phyloP scores from a whole-genome alignment of 2,329 filamentous ascomycete genomes.

The Neofusicoccum laricinum region DNA sequence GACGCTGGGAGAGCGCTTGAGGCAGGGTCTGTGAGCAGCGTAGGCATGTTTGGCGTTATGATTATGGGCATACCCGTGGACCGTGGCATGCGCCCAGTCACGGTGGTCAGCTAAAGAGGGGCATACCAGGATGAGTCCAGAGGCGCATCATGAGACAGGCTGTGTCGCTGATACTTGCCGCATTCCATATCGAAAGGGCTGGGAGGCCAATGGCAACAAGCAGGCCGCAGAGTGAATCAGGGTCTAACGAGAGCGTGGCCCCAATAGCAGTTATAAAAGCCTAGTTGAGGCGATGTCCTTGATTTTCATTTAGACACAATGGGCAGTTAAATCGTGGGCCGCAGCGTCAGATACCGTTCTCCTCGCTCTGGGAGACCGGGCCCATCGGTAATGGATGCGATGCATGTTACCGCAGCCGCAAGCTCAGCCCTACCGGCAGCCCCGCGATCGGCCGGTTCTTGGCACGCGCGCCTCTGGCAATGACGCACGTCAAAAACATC shows the following conservation, averaged over 20 bases:
- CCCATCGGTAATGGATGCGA: neutral
- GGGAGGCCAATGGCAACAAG: neutral
- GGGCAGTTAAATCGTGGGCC: neutral
- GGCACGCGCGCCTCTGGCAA: neutral
- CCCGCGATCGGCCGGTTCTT: slow-evolving; percentile 11
- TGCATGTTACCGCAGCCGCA: neutral
- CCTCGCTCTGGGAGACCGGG: too few relatives aligned
- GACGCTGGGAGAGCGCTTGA: slow-evolving; percentile 13
- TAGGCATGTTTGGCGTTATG: slow-evolving; percentile 15
- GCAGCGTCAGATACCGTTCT: neutral
- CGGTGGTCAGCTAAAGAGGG: neutral
- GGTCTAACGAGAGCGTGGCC: neutral
- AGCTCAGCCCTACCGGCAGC: slow-evolving; percentile 2
- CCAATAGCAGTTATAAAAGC: neutral
- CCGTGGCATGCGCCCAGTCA: neutral
- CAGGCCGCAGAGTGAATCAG: neutral
- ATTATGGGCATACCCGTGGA: neutral
- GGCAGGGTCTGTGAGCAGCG: slow-evolving; percentile 7
- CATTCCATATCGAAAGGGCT: neutral
- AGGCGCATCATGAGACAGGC: neutral
- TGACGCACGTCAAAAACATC: slow-evolving; percentile 15
- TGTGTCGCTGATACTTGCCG: neutral
- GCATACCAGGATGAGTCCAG: neutral
- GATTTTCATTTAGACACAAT: neutral
- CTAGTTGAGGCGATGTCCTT: neutral